Evolutionary conservation across 306 rosid genomes (phyloP).

Genomic region (Crataegus laevigata): DNA sequence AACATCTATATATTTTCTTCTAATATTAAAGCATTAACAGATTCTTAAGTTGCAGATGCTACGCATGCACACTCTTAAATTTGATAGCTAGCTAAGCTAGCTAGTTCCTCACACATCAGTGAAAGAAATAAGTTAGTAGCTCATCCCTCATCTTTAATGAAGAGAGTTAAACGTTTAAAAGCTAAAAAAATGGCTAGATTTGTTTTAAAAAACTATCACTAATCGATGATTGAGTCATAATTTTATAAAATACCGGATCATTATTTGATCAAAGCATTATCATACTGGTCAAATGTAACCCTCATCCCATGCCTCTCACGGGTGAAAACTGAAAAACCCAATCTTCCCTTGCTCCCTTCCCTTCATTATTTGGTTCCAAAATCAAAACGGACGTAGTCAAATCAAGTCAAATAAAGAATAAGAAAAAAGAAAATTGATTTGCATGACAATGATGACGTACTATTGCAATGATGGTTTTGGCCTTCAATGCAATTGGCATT

Average conservation of each 20-base stretch:
- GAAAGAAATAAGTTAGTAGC: not conserved
- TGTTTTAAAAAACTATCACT: too few species aligned
- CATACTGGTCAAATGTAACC: fast-evolving
- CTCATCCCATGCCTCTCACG: not conserved
- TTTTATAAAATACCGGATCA: fast-evolving
- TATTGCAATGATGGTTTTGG: conserved; percentile 32
- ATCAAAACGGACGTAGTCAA: conserved; percentile 18
- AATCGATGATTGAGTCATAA: fast-evolving
- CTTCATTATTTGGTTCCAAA: conserved; percentile 1
- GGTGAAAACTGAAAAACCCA: not conserved
- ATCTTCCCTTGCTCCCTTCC: not conserved
- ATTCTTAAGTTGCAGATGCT: not conserved
- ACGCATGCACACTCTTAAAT: not conserved
- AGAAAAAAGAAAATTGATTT: not conserved
- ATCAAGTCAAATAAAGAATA: not conserved
- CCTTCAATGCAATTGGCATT: conserved; percentile 31
- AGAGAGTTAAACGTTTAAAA: too few species aligned
- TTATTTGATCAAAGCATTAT: too few species aligned
- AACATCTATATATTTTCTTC: too few species aligned
- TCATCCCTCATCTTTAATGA: too few species aligned
- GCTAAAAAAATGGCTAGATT: too few species aligned
- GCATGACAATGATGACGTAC: conserved; percentile 47
- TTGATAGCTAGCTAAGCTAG: not conserved
- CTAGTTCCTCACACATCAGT: not conserved
- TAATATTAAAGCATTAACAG: too few species aligned